Evolutionary conservation across 73 alveolate genomes (phyloP), one percentile per base, ranked within the genome.

Genomic region (Paramecium caudatum): DNA sequence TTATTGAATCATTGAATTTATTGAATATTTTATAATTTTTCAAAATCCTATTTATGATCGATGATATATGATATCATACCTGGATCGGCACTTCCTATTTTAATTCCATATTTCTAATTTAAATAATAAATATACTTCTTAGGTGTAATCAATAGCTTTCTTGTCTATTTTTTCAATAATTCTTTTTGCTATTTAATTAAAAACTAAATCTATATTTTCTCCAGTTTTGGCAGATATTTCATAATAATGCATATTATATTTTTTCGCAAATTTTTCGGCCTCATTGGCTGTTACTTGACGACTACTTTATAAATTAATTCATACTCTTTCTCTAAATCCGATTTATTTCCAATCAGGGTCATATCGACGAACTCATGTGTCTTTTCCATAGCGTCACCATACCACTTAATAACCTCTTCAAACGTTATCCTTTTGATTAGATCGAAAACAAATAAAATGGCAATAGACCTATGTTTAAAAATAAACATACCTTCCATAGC

Each of bases 221-320:
- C 96, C 94, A 39, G 96, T 93, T 62, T 93, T 95, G 4, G 98
- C 98, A 2, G 96, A 91, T 13, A 96, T 93, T 45, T 95, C 98
- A 0, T 91, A 93, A 92, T 92, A 95, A 36, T 82, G 30, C 70
- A 95, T 81, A 27, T 90, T 91, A 84, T 95, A 46, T 43, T 91
- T 49, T 43, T n/a, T 34, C 46, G 98, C 98, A 87, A 93, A 95
- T 23, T 65, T 85, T 27, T 91, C 90, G 9, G 96, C 98, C 39
- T 95, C 97, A 46, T 91, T 95, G 47, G 63, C 34, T 17, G 95
- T 55, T 30, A 95, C 98, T 91, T 95, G 94, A 55, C 98, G 90
- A 82, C 93, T 92, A 1, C 19, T 39, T 74, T 21, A 45, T 25
- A 19, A 16, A 19, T 39, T 23, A 41, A 1, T 74, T n/a, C n/a